A percentile compares a stretch with the other conserved stretches of the same genome.
Evolutionary conservation across 2,329 filamentous ascomycete species (phyloP).

Genomic region (Leptographium galeiforme): DNA sequence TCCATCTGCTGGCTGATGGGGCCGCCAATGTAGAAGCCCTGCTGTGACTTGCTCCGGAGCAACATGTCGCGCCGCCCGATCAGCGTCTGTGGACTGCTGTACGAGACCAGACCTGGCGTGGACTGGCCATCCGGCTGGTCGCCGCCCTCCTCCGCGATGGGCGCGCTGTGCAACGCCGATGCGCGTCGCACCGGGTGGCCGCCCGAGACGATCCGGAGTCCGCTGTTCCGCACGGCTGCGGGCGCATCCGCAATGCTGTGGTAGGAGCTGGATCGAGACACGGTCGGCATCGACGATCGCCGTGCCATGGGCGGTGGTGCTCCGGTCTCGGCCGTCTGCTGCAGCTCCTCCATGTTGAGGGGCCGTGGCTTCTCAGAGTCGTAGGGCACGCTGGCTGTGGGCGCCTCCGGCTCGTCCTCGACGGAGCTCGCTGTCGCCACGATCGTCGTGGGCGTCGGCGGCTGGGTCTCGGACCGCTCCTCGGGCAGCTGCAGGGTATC

Average conservation of each 20-base stretch:
- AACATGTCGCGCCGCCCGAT: constrained; percentile 42
- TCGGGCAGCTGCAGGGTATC: constrained; percentile 42
- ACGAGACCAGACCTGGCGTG: constrained; percentile 33
- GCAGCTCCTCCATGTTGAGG: constrained; percentile 49
- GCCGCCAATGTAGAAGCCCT: constrained; percentile 19
- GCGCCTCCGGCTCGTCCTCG: background rate
- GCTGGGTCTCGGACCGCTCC: constrained; percentile 14
- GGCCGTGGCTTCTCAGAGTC: constrained; percentile 42
- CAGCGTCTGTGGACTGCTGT: constrained; percentile 39
- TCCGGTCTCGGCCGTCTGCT: constrained; percentile 46
- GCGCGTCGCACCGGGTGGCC: constrained; percentile 12
- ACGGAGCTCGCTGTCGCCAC: background rate
- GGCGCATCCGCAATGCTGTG: constrained; percentile 3
- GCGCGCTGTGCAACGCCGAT: constrained; percentile 18
- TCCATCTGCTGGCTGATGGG: constrained; percentile 8
- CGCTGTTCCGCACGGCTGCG: background rate
- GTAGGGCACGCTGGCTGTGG: background rate
- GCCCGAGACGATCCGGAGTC: constrained; percentile 13
- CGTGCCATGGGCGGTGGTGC: constrained; percentile 25
- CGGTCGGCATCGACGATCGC: background rate
- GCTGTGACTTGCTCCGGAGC: constrained; percentile 37
- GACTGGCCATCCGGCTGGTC: background rate
- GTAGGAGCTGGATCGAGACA: constrained; percentile 13
- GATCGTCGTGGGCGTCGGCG: background rate
- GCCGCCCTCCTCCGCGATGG: constrained; percentile 30